phyloP scores from a whole-genome alignment of 2,329 filamentous ascomycete genomes.

The Fusarium miscanthi region DNA sequence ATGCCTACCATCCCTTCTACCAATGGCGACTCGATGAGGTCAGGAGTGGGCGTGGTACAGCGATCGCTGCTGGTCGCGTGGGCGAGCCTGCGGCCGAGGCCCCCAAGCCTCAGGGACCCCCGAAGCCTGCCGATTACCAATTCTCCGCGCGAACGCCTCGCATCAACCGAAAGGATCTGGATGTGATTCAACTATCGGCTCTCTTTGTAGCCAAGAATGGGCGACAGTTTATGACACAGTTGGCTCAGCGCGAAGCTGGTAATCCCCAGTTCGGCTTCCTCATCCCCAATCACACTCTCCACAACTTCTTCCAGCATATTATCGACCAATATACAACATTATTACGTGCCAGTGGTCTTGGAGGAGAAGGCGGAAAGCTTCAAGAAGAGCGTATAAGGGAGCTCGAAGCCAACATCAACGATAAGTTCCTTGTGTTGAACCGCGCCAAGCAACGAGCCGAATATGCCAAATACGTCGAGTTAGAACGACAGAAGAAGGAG shows the following conservation, averaged over 20 bases:
- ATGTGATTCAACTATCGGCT: conserved; percentile 80
- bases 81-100: conserved; percentile 68
- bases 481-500: conserved; percentile 88
- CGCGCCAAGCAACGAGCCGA: conserved; percentile 88
- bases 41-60: conserved; percentile 82
- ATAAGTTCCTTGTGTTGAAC: conserved; percentile 83
- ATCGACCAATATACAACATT: conserved; percentile 94
- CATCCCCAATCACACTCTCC: conserved; percentile 92
- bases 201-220: conserved; percentile 94
- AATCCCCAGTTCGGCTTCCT: conserved; percentile 98
- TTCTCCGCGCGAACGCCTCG: conserved; percentile 98
- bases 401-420: conserved; percentile 77
- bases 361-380: conserved; percentile 73
- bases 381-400: conserved; percentile 78
- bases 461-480: conserved; percentile 85
- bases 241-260: conserved; percentile 87
- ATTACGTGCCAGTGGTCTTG: conserved; percentile 73
- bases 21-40: conserved; percentile 91
- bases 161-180: conserved; percentile 93
- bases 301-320: conserved; percentile 93
- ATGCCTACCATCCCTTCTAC: conserved; percentile 91
- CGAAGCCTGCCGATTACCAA: conserved; percentile 85
- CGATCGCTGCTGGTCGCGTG: conserved; percentile 78
- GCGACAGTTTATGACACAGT: conserved; percentile 87
- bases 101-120: conserved; percentile 81